Evolutionary conservation across 2,329 filamentous ascomycete species (phyloP).

Genomic region (Penicillium expansum): DNA sequence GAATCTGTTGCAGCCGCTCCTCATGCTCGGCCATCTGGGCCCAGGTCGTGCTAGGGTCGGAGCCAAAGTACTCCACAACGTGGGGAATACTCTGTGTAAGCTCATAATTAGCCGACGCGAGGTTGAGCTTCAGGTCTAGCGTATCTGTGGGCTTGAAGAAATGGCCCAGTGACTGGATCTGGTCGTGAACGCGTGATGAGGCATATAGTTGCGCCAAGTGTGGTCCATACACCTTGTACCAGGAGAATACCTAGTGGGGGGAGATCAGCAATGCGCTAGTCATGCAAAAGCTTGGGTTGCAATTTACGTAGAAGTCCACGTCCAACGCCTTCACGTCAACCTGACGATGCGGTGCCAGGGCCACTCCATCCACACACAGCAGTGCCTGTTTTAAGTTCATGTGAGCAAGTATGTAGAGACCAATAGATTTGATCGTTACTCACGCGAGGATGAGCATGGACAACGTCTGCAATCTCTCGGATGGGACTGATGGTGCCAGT

Average conservation of each 20-base stretch:
- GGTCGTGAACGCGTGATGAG: conserved; percentile 54
- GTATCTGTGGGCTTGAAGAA: conserved; percentile 63
- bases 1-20: conserved; percentile 54
- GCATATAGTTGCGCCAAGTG: conserved; percentile 71
- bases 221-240: conserved; percentile 81
- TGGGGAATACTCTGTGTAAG: conserved; percentile 61
- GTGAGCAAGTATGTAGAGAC: not conserved
- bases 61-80: conserved; percentile 61
- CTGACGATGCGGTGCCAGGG: conserved; percentile 69
- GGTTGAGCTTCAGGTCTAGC: conserved; percentile 65
- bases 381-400: conserved; percentile 46
- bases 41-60: conserved; percentile 47
- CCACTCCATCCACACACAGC: conserved; percentile 72
- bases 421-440: not conserved
- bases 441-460: conserved; percentile 46
- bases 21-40: conserved; percentile 58
- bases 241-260: conserved; percentile 57
- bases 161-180: conserved; percentile 60
- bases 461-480: conserved; percentile 34
- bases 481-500: conserved; percentile 64
- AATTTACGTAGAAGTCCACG: conserved; percentile 65
- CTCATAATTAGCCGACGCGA: conserved; percentile 70
- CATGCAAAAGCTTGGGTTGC: not conserved
- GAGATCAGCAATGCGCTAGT: not conserved
- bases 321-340: conserved; percentile 67